These are phyloP conservation scores for Grosmannia serpens DNA, from an alignment of 2,329 filamentous ascomycete species.

Conservation along the genomic window DNA sequence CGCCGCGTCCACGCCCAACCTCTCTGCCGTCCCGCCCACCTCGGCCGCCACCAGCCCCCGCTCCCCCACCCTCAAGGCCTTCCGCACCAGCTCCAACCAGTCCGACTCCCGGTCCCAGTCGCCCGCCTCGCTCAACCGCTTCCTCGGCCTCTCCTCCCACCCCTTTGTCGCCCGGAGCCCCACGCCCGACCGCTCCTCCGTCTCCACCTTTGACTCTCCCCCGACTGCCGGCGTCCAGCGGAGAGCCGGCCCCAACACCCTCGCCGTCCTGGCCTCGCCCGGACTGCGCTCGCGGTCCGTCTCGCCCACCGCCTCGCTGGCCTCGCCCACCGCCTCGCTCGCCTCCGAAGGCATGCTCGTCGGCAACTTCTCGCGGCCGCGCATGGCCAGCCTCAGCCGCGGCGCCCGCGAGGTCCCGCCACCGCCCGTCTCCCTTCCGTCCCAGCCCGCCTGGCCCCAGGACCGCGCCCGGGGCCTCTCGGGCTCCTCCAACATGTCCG, in stretches of 20 bases:
- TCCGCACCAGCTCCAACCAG: conserved; percentile 7
- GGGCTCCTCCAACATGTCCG: conserved; percentile 34
- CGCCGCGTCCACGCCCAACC: background rate
- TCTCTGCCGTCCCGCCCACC: background rate
- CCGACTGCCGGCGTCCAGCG: conserved; percentile 10
- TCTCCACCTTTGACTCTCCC: conserved; percentile 6
- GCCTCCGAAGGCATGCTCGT: conserved; percentile 24
- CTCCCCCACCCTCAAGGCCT: conserved; percentile 2
- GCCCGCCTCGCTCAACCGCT: conserved; percentile 16
- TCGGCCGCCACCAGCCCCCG: conserved; percentile 10
- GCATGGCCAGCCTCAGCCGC: conserved; percentile 16
- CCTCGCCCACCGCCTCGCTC: background rate
- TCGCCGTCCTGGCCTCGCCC: conserved; percentile 4
- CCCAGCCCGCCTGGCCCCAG: conserved; percentile 26
- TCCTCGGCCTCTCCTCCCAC: conserved; percentile 21
- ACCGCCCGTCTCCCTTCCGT: background rate
- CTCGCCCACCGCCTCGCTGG: background rate
- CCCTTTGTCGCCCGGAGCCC: conserved; percentile 9
- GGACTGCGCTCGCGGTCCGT: background rate
- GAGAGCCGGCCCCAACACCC: background rate
- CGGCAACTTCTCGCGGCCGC: conserved; percentile 49
- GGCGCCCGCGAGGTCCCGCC: conserved; percentile 5
- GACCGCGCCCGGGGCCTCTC: conserved; percentile 31
- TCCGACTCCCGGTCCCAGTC: conserved; percentile 7
- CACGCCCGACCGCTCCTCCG: conserved; percentile 3